Base-by-base conservation (phyloP, 116 monocot genomes). In the Posidonia oceanica region DNA sequence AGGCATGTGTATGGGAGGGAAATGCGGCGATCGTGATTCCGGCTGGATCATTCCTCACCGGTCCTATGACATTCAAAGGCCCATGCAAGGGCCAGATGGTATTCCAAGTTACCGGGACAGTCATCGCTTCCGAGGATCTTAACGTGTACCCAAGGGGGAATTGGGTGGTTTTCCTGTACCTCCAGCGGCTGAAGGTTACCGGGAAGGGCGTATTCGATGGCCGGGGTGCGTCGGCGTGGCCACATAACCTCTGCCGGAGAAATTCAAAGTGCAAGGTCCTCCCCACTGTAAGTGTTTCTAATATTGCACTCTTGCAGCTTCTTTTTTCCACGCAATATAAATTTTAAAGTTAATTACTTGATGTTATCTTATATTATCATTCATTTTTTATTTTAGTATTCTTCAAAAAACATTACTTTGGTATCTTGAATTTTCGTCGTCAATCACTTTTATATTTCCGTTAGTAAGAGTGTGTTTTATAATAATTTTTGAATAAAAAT, bases 81-180 rank as follows among this genome's bases (percentile, higher is more conserved):
- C 85, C 88, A 4, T 88, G 88, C 85, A 79, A 74, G 20, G 61
- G 79, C 2, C 55, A 68, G 3, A 75, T 76, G 41, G 60, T 48
- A 57, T 62, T 88, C 3, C 70, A 77, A 67, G 29, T 88, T 2
- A 22, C 71, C 3, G 84, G 87, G 7, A 44, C 39, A 20, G 36
- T 87, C 4, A 11, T 70, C 18, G 87, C 81, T 29, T 52, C 73
- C 5, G 54, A 66, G 1, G 57, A 73, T 59, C 75, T 76, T 7
- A 52, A 56, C 4, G 65, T 16, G 4, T 76, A 51, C 62, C 4
- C 39, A 2, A 15, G n/a, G 29, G 51, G 51, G 5, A 56, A 59
- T 14, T 87, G 81, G 87, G 44, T 87, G 7, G 66, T 56, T 3
- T 87, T 87, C 66, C 36, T 17, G 23, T 57, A 72, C 66, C 40